Conservation (phyloP, 257 asterid genomes). For the Thymus mandschuricus region DNA sequence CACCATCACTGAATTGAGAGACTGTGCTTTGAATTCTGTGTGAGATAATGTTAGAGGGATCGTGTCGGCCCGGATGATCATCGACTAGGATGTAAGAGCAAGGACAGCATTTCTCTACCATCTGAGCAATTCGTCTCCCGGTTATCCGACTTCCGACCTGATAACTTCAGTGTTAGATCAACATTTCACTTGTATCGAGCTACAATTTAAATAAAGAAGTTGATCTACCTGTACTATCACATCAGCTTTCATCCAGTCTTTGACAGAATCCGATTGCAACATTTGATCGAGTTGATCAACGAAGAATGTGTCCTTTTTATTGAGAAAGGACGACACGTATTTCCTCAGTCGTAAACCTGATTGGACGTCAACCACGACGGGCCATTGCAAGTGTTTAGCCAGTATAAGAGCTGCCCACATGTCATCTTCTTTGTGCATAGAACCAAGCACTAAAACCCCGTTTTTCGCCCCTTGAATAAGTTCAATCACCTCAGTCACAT, state of each 20-base stretch:
- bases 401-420: slow-evolving; percentile 94
- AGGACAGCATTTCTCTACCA: slow-evolving; percentile 74
- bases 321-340: slow-evolving; percentile 62
- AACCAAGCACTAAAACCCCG: slow-evolving; percentile 79
- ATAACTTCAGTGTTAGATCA: not conserved
- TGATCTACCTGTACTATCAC: slow-evolving; percentile 80
- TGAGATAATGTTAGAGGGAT: slow-evolving; percentile 82
- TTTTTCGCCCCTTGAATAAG: slow-evolving; percentile 70
- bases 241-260: slow-evolving; percentile 75
- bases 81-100: slow-evolving; percentile 84
- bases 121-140: slow-evolving; percentile 77
- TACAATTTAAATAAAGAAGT: not conserved
- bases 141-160: slow-evolving; percentile 97
- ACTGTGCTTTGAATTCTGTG: slow-evolving; percentile 74
- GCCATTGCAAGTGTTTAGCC: slow-evolving; percentile 93
- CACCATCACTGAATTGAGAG: slow-evolving; percentile 54
- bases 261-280: slow-evolving; percentile 73
- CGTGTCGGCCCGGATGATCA: slow-evolving; percentile 93
- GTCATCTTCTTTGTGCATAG: slow-evolving; percentile 86
- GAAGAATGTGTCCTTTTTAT: slow-evolving; percentile 63
- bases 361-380: slow-evolving; percentile 76
- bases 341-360: slow-evolving; percentile 93
- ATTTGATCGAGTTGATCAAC: slow-evolving; percentile 92
- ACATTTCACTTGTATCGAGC: not conserved
- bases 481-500: slow-evolving; percentile 58